A percentile compares a stretch with the other conserved stretches of the same genome.
These are phyloP conservation scores for Eugenia klotzschiana DNA, from an alignment of 441 rosid genomes.

Conservation along the genomic window DNA sequence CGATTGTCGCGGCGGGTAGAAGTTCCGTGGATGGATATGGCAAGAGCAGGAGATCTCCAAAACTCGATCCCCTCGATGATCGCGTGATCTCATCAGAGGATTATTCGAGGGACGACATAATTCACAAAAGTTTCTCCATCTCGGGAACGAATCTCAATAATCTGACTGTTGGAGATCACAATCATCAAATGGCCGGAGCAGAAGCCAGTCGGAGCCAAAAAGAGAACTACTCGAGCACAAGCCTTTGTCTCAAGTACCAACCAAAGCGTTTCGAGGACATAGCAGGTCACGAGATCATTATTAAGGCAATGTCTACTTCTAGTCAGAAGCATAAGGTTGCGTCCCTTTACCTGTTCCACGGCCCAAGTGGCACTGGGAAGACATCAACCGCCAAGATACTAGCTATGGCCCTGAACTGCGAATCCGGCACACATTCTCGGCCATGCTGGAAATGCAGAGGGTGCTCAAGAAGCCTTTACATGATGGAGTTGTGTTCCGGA, in stretches of 20 bases:
- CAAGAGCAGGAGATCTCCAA: neutral
- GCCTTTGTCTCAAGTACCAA: slow-evolving; percentile 10
- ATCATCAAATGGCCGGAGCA: neutral
- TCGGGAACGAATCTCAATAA: neutral
- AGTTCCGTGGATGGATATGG: neutral
- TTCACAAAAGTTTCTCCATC: neutral
- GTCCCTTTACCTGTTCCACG: slow-evolving; percentile 12
- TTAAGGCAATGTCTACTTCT: slow-evolving; percentile 7
- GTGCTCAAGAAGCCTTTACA: slow-evolving; percentile 12
- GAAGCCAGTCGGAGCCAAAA: neutral
- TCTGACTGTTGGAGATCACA: neutral
- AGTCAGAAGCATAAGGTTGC: slow-evolving; percentile 5
- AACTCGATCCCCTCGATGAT: neutral
- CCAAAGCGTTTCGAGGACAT: slow-evolving; percentile 12
- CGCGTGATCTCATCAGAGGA: neutral
- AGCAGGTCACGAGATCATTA: slow-evolving; percentile 4
- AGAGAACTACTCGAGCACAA: neutral
- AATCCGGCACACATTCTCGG: neutral
- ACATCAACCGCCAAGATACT: slow-evolving; percentile 8
- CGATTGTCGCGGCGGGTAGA: neutral
- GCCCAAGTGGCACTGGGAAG: slow-evolving; percentile 18
- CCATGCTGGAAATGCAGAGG: slow-evolving; percentile 19
- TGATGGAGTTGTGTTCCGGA: slow-evolving; percentile 12
- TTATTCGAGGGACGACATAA: neutral
- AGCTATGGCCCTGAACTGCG: slow-evolving; percentile 12